phyloP scores from a whole-genome alignment of 2,329 filamentous ascomycete genomes.

The Hymenoscyphus scutula region DNA sequence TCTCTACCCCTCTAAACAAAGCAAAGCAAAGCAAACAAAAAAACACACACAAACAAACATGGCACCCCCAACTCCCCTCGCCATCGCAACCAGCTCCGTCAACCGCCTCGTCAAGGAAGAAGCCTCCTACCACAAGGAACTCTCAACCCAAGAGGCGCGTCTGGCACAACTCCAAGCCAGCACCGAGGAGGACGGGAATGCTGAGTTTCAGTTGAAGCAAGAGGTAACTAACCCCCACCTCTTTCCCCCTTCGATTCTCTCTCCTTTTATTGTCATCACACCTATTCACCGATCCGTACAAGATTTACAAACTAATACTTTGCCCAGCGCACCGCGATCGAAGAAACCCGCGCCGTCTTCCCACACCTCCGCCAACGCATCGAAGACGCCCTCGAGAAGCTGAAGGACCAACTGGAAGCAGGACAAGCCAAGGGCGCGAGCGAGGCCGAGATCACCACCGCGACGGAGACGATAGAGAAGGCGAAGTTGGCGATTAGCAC shows the following conservation, averaged over 20 bases:
- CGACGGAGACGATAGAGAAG: slow-evolving; percentile 44
- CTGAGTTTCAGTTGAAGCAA: slow-evolving; percentile 76
- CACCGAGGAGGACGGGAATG: slow-evolving; percentile 66
- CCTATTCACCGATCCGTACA: neutral
- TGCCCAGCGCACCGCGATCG: slow-evolving; percentile 52
- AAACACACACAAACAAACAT: slow-evolving; percentile 52
- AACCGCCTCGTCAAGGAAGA: slow-evolving; percentile 89
- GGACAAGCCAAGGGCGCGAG: slow-evolving; percentile 47
- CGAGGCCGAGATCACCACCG: slow-evolving; percentile 50
- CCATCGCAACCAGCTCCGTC: slow-evolving; percentile 77
- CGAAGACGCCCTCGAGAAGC: slow-evolving; percentile 63
- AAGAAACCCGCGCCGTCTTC: slow-evolving; percentile 85
- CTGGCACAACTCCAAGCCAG: slow-evolving; percentile 57
- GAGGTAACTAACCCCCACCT: slow-evolving; percentile 58
- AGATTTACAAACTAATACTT: neutral
- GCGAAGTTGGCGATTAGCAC: slow-evolving; percentile 51
- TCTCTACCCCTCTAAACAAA: neutral
- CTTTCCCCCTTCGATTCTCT: neutral
- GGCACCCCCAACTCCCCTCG: slow-evolving; percentile 72
- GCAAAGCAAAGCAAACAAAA: neutral
- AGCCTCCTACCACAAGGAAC: slow-evolving; percentile 83
- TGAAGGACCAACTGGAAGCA: slow-evolving; percentile 75
- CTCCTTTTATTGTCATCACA: too few species aligned
- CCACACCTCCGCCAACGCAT: slow-evolving; percentile 70
- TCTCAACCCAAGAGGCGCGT: slow-evolving; percentile 69